Base-by-base conservation (phyloP, 2,329 filamentous ascomycete species). In the Lecanicillium sp. region DNA sequence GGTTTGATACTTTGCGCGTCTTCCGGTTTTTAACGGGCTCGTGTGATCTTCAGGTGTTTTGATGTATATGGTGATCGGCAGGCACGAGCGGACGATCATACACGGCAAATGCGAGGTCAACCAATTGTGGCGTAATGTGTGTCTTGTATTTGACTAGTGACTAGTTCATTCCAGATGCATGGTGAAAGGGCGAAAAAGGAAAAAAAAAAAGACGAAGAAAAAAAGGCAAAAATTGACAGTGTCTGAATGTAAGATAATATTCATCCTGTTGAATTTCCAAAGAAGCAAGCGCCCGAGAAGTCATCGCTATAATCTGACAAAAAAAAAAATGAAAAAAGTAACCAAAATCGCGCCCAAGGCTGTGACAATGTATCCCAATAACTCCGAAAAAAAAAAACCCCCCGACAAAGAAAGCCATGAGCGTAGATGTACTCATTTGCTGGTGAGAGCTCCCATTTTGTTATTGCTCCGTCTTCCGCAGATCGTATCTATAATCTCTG, bases 141-240 rank as follows among this genome's bases (percentile, higher is more conserved):
- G 11, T 19, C 32, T 26, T 27, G 21, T 47, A 27, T 26, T 40
- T 33, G 27, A 33, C 27, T 33, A 27, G 11, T 26, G 8, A 17
- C 15, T 8, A 32, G 17, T 41, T 35, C 44, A 47, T 47, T 41
- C 44, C 44, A 47, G 44, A 47, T 47, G 44, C 40, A 47, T 26
- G 27, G 33, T 7, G 2, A 38, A 37, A 11, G 14, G 10, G 43
- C 29, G 24, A 4, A 35, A 26, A 9, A 10, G 5, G 20, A 47
- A 44, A 30, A 15, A 7, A 11, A 15, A 27, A 17, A 2, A 40
- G 6, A 15, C 5, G 27, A 37, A 21, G 21, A 44, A 29, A 36
- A 30, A 7, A 29, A 44, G 29, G 6, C 12, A 17, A 27, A 12
- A 40, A 29, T 26, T 38, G 24, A 14, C 35, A 14, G 2, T 32